Percentiles rank a stretch among this genome's conserved stretches.
Conservation (phyloP, 495 filamentous ascomycete genomes). For the Stereocaulon alpinum region DNA sequence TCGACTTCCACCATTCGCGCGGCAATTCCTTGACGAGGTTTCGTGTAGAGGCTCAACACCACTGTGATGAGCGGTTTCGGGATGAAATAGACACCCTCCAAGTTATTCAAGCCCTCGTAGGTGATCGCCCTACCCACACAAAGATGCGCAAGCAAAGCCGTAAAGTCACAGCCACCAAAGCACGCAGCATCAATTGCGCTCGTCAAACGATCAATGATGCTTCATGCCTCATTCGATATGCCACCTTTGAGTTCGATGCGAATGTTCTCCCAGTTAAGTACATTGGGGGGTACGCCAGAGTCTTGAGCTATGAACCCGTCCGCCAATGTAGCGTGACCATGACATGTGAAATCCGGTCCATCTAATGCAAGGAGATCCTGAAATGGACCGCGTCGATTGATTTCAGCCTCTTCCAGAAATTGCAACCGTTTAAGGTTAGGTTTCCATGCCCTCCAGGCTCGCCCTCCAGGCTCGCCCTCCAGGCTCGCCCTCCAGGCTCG, state of each 20-base stretch:
- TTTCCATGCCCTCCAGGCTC: conserved; percentile 4
- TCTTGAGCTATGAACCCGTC: conserved; percentile 1
- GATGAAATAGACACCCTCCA: conserved; percentile 3
- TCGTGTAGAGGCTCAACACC: not conserved
- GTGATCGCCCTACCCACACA: not conserved
- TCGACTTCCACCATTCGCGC: not conserved
- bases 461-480: conserved; percentile 3
- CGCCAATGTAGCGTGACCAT: not conserved
- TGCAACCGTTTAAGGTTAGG: not conserved
- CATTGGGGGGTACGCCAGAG: not conserved
- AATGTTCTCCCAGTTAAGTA: not conserved
- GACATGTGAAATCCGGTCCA: not conserved
- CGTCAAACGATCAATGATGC: not conserved
- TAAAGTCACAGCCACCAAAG: not conserved
- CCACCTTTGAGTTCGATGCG: not conserved
- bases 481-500: conserved; percentile 3
- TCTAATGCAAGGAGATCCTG: conserved; percentile 1
- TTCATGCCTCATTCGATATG: not conserved
- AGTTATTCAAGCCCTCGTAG: not conserved
- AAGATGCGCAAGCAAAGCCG: conserved; percentile 1
- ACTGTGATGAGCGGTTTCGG: not conserved
- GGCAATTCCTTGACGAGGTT: not conserved
- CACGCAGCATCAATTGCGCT: conserved; percentile 1
- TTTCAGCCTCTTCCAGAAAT: not conserved
- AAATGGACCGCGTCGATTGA: not conserved